Percentiles rank a stretch among this genome's conserved stretches.
phyloP scores from a whole-genome alignment of 768 basidiomycete species.

The Asterophora parasitica region DNA sequence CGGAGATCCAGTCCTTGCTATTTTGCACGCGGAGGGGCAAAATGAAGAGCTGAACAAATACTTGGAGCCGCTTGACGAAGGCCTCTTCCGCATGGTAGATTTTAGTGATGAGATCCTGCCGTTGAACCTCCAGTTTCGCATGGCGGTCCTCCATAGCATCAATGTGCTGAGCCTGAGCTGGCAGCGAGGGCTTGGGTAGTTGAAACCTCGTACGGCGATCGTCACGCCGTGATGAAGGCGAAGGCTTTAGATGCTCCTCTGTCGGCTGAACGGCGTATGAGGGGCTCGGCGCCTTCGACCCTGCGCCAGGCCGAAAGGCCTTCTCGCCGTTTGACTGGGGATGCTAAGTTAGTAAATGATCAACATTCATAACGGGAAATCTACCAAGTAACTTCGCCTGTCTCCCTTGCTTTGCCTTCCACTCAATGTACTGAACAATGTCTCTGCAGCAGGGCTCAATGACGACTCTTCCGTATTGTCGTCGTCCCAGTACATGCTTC shows the following conservation, averaged over 20 bases:
- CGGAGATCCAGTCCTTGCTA: slow-evolving; percentile 72
- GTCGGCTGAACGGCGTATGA: neutral
- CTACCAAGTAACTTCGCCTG: slow-evolving; percentile 13
- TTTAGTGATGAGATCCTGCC: slow-evolving; percentile 44
- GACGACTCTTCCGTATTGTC: slow-evolving; percentile 24
- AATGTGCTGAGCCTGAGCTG: neutral
- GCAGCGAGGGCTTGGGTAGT: neutral
- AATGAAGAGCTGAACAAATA: slow-evolving; percentile 69
- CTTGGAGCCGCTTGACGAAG: slow-evolving; percentile 63
- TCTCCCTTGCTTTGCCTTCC: slow-evolving; percentile 18
- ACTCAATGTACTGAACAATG: slow-evolving; percentile 38
- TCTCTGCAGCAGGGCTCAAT: slow-evolving; percentile 45
- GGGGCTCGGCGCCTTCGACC: slow-evolving; percentile 4
- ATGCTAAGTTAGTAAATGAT: neutral
- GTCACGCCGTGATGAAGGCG: slow-evolving; percentile 3
- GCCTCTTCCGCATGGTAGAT: slow-evolving; percentile 62
- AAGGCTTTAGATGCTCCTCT: neutral
- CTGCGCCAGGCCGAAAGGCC: neutral
- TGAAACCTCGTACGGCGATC: slow-evolving; percentile 13
- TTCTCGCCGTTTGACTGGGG: slow-evolving; percentile 4
- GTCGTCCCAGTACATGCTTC: slow-evolving; percentile 36
- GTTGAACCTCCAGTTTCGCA: slow-evolving; percentile 8
- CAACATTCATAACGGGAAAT: neutral
- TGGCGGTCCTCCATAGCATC: neutral
- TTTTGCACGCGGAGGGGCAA: slow-evolving; percentile 71